phyloP scores from a whole-genome alignment of 2,329 filamentous ascomycete species.

The Colletotrichum sp. region DNA sequence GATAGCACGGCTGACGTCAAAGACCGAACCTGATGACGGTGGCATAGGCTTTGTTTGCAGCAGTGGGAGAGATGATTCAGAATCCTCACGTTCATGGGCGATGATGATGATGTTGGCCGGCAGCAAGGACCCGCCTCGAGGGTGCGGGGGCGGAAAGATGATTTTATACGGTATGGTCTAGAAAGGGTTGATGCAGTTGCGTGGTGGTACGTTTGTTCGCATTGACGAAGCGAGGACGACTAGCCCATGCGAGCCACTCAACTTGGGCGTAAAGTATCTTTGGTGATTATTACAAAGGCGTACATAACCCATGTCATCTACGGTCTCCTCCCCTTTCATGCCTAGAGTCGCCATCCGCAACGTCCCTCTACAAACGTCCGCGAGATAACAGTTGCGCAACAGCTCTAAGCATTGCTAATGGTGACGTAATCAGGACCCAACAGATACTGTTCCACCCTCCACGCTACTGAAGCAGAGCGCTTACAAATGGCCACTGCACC shows the following conservation, averaged over 20 bases:
- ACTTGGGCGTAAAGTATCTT: background rate
- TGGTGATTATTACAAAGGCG: background rate
- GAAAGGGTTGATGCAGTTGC: background rate
- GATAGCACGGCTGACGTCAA: background rate
- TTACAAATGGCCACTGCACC: conserved; percentile 11
- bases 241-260: background rate
- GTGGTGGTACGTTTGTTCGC: background rate
- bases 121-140: background rate
- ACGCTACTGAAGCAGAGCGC: background rate
- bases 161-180: background rate
- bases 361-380: background rate
- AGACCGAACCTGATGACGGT: background rate
- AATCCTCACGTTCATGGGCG: background rate
- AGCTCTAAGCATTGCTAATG: conserved; percentile 32
- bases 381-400: background rate
- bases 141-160: background rate
- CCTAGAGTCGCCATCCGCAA: background rate
- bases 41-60: background rate
- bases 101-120: background rate
- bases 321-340: background rate
- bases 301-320: background rate
- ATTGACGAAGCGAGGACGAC: background rate
- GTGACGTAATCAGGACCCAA: conserved; percentile 34
- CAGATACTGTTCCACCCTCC: background rate
- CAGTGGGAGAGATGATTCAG: background rate